These are phyloP conservation scores for Fusarium lyarnte DNA, from an alignment of 2,329 filamentous ascomycete species.

Conservation along the genomic window DNA sequence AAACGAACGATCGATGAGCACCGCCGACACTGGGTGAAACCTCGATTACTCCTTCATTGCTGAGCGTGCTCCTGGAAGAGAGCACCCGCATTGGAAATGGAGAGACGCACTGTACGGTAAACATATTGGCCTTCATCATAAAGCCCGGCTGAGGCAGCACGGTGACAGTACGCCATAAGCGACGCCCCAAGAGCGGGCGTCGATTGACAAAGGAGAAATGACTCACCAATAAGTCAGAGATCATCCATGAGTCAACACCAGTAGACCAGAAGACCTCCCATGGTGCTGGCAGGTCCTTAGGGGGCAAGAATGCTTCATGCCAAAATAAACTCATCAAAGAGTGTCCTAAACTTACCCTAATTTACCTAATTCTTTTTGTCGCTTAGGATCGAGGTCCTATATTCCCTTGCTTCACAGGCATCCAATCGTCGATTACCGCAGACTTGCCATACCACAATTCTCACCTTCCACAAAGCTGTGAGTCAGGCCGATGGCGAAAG, in stretches of 20 bases:
- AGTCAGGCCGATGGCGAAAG: fast-evolving
- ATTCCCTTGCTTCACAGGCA: fast-evolving
- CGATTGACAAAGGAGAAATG: fast-evolving
- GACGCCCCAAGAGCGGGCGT: neutral
- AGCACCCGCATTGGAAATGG: fast-evolving
- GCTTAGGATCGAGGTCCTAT: fast-evolving
- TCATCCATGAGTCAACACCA: neutral
- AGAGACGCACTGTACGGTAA: no score
- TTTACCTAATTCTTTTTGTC: fast-evolving
- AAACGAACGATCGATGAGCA: no score
- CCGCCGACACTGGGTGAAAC: fast-evolving
- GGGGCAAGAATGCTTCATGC: neutral
- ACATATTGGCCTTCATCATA: neutral
- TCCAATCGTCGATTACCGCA: neutral
- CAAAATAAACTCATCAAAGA: neutral
- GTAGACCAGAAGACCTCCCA: neutral
- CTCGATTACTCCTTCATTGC: neutral
- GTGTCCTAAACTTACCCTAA: fast-evolving
- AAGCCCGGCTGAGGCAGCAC: neutral
- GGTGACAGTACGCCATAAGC: neutral
- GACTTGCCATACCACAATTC: no score
- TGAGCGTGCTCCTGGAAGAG: no score
- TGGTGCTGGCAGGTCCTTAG: neutral
- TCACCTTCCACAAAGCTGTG: neutral
- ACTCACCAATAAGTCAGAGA: neutral